Evolutionary conservation across 1,284 basidiomycete species (phyloP).

Genomic region (Phellopilus nigrolimitatus): DNA sequence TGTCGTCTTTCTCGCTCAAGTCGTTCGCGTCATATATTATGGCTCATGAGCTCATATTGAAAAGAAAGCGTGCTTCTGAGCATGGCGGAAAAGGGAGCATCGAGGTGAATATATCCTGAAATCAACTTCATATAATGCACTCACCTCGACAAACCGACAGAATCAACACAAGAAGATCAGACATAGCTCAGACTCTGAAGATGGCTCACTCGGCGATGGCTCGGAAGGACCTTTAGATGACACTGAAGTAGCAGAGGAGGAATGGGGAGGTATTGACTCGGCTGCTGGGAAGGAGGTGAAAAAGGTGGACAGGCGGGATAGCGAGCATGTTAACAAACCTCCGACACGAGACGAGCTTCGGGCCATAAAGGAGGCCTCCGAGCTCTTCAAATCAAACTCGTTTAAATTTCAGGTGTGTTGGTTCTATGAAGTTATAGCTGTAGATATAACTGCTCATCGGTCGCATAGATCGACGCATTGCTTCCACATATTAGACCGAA

Average conservation of each 20-base stretch:
- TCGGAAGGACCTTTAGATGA: conserved; percentile 27
- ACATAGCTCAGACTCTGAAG: too few species aligned
- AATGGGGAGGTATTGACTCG: conserved; percentile 25
- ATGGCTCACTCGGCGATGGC: too few species aligned
- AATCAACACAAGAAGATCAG: too few species aligned
- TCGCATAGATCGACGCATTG: conserved; percentile 67
- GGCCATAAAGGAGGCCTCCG: conserved; percentile 69
- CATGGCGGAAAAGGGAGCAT: too few species aligned
- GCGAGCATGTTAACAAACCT: conserved; percentile 37
- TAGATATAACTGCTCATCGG: conserved; percentile 22
- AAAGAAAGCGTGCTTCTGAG: too few species aligned
- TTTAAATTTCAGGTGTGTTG: conserved; percentile 77
- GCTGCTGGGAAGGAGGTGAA: background rate
- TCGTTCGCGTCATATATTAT: background rate
- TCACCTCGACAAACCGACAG: too few species aligned
- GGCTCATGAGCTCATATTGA: conserved; percentile 5
- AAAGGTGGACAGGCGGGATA: conserved; percentile 19
- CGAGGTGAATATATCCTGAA: too few species aligned
- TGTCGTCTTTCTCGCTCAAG: background rate
- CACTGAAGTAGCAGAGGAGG: conserved; percentile 29
- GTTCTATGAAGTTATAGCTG: conserved; percentile 7
- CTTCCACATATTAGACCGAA: conserved; percentile 77
- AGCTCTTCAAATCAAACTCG: conserved; percentile 77
- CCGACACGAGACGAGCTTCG: conserved; percentile 73
- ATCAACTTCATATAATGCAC: too few species aligned